These are phyloP conservation scores for Fraxinus paxiana DNA, from an alignment of 305 asterid genomes.

Conservation along the genomic window DNA sequence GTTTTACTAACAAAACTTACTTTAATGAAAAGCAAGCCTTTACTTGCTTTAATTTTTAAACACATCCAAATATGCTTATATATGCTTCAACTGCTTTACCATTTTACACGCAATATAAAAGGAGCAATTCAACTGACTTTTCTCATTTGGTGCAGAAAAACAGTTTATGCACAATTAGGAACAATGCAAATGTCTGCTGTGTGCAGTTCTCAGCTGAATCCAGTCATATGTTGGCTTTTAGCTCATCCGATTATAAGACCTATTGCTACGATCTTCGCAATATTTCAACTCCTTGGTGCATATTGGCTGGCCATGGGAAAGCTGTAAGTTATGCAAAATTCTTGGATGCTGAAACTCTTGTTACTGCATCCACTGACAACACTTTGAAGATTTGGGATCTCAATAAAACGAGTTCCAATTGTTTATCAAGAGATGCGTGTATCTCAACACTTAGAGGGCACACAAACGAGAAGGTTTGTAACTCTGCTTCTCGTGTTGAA, in stretches of 20 bases:
- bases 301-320: conserved; percentile 84
- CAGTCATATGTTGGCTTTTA: conserved; percentile 64
- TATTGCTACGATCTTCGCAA: conserved; percentile 90
- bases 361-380: conserved; percentile 93
- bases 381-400: conserved; percentile 91
- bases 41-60: background rate
- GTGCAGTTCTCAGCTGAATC: conserved; percentile 81
- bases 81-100: background rate
- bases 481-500: background rate
- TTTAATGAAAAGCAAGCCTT: background rate
- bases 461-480: conserved; percentile 81
- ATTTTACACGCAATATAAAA: background rate
- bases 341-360: conserved; percentile 65
- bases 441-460: conserved; percentile 78
- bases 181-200: conserved; percentile 82
- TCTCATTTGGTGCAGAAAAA: conserved; percentile 63
- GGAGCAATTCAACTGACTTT: conserved; percentile 12
- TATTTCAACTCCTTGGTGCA: conserved; percentile 67
- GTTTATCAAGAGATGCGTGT: conserved; percentile 70
- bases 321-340: conserved; percentile 87
- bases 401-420: conserved; percentile 58
- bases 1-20: background rate
- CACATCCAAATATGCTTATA: background rate
- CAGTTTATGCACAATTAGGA: conserved; percentile 79
- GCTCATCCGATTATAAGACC: conserved; percentile 83